Percentiles rank a stretch among this genome's conserved stretches.
Evolutionary conservation across 129 eudicot species (phyloP).

Genomic region (Gnaphalium uliginosum): DNA sequence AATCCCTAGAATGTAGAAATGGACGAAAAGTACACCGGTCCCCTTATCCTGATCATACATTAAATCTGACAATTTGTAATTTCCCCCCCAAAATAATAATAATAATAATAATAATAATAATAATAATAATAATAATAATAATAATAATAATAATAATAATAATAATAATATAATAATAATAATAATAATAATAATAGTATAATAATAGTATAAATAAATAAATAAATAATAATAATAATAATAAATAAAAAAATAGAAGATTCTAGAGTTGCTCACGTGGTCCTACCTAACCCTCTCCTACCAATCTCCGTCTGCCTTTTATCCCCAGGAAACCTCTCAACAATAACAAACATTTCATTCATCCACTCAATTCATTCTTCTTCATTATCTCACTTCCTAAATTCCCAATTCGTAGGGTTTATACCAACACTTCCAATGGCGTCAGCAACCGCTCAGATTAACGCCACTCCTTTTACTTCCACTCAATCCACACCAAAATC

Average conservation of each 20-base stretch:
- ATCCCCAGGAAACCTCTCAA: conserved; percentile 19
- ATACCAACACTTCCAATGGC: conserved; percentile 43
- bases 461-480: conserved; percentile 42
- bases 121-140: too few species aligned
- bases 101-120: too few species aligned
- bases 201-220: too few species aligned
- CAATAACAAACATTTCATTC: neutral
- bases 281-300: conserved; percentile 43
- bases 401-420: neutral
- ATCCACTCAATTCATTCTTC: neutral
- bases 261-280: conserved; percentile 39
- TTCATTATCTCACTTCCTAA: neutral
- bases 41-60: conserved; percentile 27
- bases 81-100: too few species aligned
- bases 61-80: too few species aligned
- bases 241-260: neutral
- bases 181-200: too few species aligned
- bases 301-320: conserved; percentile 39
- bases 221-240: too few species aligned
- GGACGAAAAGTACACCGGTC: neutral
- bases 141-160: too few species aligned
- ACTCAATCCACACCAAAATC: conserved; percentile 35
- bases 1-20: neutral
- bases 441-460: conserved; percentile 62
- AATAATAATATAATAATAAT: too few species aligned